Evolutionary conservation across 2,329 filamentous ascomycete species (phyloP).

Genomic region (Claviceps purpurea): DNA sequence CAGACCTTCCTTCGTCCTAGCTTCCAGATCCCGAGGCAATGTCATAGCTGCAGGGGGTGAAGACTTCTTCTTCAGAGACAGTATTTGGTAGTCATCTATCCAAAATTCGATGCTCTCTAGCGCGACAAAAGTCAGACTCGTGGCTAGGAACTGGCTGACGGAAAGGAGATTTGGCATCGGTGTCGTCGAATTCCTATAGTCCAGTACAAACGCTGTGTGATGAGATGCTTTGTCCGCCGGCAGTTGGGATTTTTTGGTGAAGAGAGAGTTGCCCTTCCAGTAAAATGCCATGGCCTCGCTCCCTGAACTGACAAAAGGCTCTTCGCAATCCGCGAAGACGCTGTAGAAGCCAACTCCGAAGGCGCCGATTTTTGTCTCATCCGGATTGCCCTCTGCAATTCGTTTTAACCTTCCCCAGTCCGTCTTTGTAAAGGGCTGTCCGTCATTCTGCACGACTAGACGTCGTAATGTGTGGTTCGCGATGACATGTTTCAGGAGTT

Average conservation of each 20-base stretch:
- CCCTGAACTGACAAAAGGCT: constrained; percentile 91
- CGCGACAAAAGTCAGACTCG: constrained; percentile 89
- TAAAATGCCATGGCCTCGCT: constrained; percentile 95
- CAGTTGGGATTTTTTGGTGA: constrained; percentile 73
- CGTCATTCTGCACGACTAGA: constrained; percentile 87
- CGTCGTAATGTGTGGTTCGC: constrained; percentile 75
- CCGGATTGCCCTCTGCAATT: constrained; percentile 97
- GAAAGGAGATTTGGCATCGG: constrained; percentile 77
- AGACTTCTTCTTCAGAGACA: constrained; percentile 70
- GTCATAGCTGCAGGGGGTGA: constrained; percentile 61
- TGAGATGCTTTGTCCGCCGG: constrained; percentile 50
- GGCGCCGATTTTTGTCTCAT: constrained; percentile 97
- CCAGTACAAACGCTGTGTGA: constrained; percentile 85
- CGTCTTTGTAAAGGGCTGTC: constrained; percentile 71
- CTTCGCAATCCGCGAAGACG: constrained; percentile 95
- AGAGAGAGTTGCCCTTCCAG: constrained; percentile 97
- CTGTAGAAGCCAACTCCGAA: constrained; percentile 99
- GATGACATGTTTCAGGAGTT: constrained; percentile 69
- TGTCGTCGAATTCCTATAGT: constrained; percentile 81
- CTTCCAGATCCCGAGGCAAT: constrained; percentile 68
- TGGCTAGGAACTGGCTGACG: constrained; percentile 83
- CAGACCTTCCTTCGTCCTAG: constrained; percentile 69
- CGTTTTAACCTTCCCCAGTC: constrained; percentile 91
- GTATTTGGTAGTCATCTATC: constrained; percentile 74
- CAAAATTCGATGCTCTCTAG: constrained; percentile 78